phyloP scores from a whole-genome alignment of 768 basidiomycete species.

The Naematelia aurantialba region DNA sequence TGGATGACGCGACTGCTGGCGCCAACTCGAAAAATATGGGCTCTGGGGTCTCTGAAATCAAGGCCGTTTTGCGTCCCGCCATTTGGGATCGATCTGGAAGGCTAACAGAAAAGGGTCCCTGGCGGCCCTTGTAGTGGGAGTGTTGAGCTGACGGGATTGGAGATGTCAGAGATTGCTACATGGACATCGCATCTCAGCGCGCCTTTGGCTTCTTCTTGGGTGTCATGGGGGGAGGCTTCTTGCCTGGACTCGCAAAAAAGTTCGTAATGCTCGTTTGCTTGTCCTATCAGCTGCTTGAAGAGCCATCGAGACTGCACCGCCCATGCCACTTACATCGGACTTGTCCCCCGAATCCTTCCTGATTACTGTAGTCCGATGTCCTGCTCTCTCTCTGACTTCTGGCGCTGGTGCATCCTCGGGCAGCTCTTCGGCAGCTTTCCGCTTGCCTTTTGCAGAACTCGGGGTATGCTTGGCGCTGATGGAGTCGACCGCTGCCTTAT shows the following conservation, averaged over 20 bases:
- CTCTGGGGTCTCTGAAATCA: too few species aligned
- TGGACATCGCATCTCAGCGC: too few species aligned
- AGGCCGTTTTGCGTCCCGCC: too few species aligned
- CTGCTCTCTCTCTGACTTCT: constrained; percentile 17
- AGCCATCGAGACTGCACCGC: neutral
- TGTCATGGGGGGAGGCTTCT: neutral
- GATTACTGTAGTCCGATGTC: constrained; percentile 40
- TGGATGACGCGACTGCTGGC: too few species aligned
- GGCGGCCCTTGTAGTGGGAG: too few species aligned
- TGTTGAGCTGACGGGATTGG: too few species aligned
- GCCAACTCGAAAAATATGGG: too few species aligned
- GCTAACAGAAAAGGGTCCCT: too few species aligned
- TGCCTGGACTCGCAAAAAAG: constrained; percentile 27
- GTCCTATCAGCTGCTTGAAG: constrained; percentile 1
- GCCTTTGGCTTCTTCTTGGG: neutral
- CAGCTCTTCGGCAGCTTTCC: constrained; percentile 16
- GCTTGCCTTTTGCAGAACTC: constrained; percentile 11
- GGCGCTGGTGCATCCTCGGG: constrained; percentile 6
- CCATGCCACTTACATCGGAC: constrained; percentile 21
- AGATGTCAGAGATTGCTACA: too few species aligned
- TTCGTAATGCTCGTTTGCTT: constrained; percentile 44
- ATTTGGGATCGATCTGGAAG: too few species aligned
- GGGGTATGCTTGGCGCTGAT: constrained; percentile 1
- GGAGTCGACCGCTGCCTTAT: neutral
- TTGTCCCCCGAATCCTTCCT: constrained; percentile 13